phyloP scores from a whole-genome alignment of 2,329 filamentous ascomycete genomes.

The Emergomyces orientalis region DNA sequence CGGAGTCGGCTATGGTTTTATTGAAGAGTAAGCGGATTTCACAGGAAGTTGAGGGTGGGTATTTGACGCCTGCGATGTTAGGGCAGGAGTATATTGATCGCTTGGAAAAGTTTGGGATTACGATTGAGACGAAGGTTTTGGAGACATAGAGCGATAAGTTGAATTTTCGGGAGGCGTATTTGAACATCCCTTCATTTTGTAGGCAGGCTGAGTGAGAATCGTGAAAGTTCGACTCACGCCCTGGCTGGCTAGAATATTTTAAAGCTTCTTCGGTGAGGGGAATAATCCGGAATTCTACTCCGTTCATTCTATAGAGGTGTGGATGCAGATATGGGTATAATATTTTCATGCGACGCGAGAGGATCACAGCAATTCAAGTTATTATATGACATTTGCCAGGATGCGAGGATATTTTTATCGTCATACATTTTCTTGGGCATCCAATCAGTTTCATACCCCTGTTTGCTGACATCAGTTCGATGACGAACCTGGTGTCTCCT shows the following conservation, averaged over 20 bases:
- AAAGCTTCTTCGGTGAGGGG: background rate
- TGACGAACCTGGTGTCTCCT: no score
- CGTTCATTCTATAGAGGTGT: background rate
- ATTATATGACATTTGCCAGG: background rate
- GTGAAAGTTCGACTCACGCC: background rate
- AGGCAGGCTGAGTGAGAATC: background rate
- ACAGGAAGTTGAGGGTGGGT: slow-evolving; percentile 36
- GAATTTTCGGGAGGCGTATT: background rate
- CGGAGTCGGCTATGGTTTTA: slow-evolving; percentile 39
- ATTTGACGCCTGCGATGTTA: slow-evolving; percentile 41
- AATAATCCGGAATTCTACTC: background rate
- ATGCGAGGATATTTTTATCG: background rate
- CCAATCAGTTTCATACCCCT: background rate
- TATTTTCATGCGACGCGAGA: background rate
- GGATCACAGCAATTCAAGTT: no score
- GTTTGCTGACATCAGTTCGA: background rate
- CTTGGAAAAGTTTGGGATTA: slow-evolving; percentile 36
- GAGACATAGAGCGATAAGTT: slow-evolving; percentile 18
- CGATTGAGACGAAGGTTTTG: slow-evolving; percentile 32
- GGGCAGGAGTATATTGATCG: slow-evolving; percentile 40
- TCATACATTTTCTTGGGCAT: background rate
- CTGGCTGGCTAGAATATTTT: background rate
- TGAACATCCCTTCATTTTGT: background rate
- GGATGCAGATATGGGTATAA: background rate
- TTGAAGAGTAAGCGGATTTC: slow-evolving; percentile 34